Evolutionary conservation across 2,329 filamentous ascomycete species (phyloP), one percentile per base, ranked within the genome.

Genomic region (Leptographium radiaticola): DNA sequence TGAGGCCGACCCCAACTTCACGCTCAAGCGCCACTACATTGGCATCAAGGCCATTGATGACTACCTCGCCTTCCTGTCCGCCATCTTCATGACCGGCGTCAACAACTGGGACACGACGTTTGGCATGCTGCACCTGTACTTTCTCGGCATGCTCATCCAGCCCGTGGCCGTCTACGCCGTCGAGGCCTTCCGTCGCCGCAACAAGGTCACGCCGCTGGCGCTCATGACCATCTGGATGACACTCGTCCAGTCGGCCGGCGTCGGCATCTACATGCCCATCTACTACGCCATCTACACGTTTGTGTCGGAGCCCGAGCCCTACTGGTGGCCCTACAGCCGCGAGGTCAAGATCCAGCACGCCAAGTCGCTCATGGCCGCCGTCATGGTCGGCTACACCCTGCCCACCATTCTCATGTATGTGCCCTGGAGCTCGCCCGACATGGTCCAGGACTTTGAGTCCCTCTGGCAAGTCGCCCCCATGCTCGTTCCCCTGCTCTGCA

Each of bases 391-490:
- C 49, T 60, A 54, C 46, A 43, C 40, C 40, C 48, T 61, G 25
- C 59, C 59, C 6, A 57, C 58, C 0, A 20, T 42, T 1, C 53
- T 61, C 11, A 58, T 60, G 57, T 57, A 56, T 16, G 18, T 56
- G 20, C 54, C 49, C 12, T 54, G 52, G 45, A 16, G 18, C 10
- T 6, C 25, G n/a, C n/a, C 53, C 36, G n/a, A 46, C 18, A n/a
- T 42, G 4, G 50, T 54, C 39, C 58, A 59, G 34, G 49, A 55
- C 44, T 30, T 49, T 16, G 56, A 53, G 30, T 52, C 55, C 2
- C 39, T 61, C 20, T 61, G 58, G 58, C 57, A 60, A 51, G 18
- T 51, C 18, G 46, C 52, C 7, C 57, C 59, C 15, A 36, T 60
- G 46, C 49, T 58, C 9, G 56, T 59, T 2, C 49, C 53, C 1